Base-by-base conservation (phyloP, 805 yeast genomes). In the Candida qinlingensis region DNA sequence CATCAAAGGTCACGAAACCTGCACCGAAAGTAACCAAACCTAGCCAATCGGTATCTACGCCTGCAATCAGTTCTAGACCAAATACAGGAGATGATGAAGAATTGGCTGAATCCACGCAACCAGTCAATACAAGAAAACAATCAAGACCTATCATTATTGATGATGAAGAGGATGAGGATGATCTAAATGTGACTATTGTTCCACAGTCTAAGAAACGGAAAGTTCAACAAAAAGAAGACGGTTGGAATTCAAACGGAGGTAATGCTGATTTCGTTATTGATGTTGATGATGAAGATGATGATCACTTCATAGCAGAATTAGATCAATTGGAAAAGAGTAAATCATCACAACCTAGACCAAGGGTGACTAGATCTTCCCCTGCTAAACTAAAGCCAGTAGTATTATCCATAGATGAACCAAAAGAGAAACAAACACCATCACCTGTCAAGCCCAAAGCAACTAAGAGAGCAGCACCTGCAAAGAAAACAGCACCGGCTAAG, bases 231-330 rank as follows among this genome's bases (percentile, higher is more conserved):
- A 7, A 37, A 57, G 44, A n/a, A 54, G 19, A 19, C 19, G 19
- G 19, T 19, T 19, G 19, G 34, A 31, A 31, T 8, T 31, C 34
- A 31, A 31, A 31, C 3, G 34, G 8, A 31, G 11, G 44, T 11
- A 63, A 53, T n/a, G 61, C 60, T 27, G 44, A 40, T 27, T 37
- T 49, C 28, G 47, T 42, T n/a, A 50, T 45, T 28, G 46, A 44
- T 6, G 50, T 49, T 25, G 51, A 45, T 7, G 51, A 49, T 26
- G 57, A 54, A 10, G 54, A 50, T 9, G 63, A 58, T 25, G 62
- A 57, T 38, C 55, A 58, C 10, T 51, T 48, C 13, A 28, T 54
- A 1, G 42, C 44, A 29, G 56, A 55, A 35, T 19, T 51, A 31
- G 47, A 44, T 9, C 30, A 45, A 3, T 41, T 43, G 6, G 49